Evolutionary conservation across 129 eudicot species (phyloP).

Genomic region (Oenanthe sinensis): DNA sequence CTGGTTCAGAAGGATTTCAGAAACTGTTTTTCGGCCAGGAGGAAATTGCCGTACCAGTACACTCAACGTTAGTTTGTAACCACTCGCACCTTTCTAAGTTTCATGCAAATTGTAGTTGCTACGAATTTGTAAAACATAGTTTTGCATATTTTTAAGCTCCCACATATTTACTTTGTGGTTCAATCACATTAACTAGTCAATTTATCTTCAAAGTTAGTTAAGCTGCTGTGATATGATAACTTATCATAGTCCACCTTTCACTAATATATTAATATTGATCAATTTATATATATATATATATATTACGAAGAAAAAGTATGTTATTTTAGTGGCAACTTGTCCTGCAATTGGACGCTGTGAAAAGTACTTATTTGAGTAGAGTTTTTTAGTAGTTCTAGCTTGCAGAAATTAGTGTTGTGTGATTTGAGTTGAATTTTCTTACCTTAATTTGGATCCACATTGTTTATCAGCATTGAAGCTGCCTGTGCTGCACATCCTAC

Average conservation of each 20-base stretch:
- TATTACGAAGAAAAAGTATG: neutral
- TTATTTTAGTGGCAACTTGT: neutral
- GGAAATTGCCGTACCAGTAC: slow-evolving; percentile 98
- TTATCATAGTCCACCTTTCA: neutral
- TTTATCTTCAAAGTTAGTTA: neutral
- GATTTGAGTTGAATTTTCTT: neutral
- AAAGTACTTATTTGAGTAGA: neutral
- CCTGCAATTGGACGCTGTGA: neutral
- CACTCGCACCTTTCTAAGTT: neutral
- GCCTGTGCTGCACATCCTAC: slow-evolving; percentile 99
- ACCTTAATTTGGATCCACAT: slow-evolving; percentile 6
- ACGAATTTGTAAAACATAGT: neutral
- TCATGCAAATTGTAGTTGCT: neutral
- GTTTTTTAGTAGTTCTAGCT: neutral
- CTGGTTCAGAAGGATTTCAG: slow-evolving; percentile 99
- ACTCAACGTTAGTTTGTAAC: slow-evolving; percentile 55
- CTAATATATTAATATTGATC: neutral
- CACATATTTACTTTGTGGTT: neutral
- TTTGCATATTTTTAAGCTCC: neutral
- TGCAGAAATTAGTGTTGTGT: neutral
- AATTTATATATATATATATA: no score
- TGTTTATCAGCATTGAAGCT: slow-evolving; percentile 67
- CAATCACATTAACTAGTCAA: neutral
- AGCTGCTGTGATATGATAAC: neutral
- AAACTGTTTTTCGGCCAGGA: slow-evolving; percentile 97